Conservation (phyloP, 192 early-diverging fungal species). For the Piromyces sp. region DNA sequence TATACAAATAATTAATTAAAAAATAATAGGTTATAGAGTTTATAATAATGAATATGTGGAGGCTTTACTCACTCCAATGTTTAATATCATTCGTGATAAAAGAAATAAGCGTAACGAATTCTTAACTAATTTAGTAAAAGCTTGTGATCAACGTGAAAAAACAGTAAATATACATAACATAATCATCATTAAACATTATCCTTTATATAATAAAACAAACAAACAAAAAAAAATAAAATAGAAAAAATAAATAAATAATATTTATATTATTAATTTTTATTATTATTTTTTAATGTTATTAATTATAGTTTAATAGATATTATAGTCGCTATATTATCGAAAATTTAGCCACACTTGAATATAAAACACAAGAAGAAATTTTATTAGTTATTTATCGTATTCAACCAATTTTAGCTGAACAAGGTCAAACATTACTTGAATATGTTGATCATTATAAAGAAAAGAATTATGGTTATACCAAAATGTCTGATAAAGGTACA, state of each 20-base stretch:
- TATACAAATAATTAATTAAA: no score
- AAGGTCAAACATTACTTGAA: neutral
- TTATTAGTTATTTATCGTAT: slow-evolving; percentile 41
- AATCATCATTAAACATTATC: no score
- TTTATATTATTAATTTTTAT: no score
- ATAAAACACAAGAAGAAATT: slow-evolving; percentile 65
- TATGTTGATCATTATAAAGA: neutral
- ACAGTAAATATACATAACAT: neutral
- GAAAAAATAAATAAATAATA: no score
- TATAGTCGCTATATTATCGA: slow-evolving; percentile 66
- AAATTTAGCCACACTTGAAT: slow-evolving; percentile 61
- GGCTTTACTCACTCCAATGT: slow-evolving; percentile 47
- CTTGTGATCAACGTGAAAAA: neutral
- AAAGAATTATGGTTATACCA: neutral
- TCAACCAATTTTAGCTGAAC: neutral
- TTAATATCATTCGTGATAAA: slow-evolving; percentile 45
- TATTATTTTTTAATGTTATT: no score
- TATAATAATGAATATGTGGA: slow-evolving; percentile 4
- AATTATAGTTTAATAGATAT: slow-evolving; percentile 21
- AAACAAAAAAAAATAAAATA: no score
- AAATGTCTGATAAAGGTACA: neutral
- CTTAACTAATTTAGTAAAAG: slow-evolving; percentile 41
- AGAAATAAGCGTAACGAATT: slow-evolving; percentile 54
- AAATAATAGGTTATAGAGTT: neutral
- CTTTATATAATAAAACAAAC: no score